Base-by-base conservation (phyloP, 2,329 filamentous ascomycete genomes). In the Fusarium marasasianum region DNA sequence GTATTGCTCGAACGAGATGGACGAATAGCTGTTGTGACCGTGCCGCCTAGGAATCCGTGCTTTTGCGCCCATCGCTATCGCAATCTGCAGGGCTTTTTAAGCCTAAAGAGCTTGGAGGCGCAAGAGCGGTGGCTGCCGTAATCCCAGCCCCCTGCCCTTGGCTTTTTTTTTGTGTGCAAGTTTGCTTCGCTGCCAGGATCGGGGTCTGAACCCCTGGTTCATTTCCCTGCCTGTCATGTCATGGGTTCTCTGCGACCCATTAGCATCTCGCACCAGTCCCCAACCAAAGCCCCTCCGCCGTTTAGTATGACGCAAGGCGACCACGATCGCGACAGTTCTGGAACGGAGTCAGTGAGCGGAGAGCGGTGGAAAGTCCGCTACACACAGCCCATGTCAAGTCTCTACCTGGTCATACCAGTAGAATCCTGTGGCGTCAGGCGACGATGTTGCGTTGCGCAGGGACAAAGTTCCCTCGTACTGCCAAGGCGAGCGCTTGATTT, bases 301-400 rank as follows among this genome's bases (percentile, higher is more conserved):
- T 65, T 76, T 62, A 69, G 69, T 73, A 78, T 78, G 77, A 78
- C 77, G 75, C 77, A 78, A 77, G 71, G 56, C 59, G 65, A 65
- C 70, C 58, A 63, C 68, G 58, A 65, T 68, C 55, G 63, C 68
- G 65, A 65, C 68, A 60, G 64, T 66, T 64, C 72, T 77, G 69
- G 69, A 74, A 77, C 69, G 70, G 70, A 66, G 59, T 73, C 65
- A 62, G 60, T 59, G 61, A 56, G 67, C 74, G 63, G 65, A 62
- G 72, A 73, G 65, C 73, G 66, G 66, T 71, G 71, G 59, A 33
- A 75, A 71, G 72, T 44, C 61, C 64, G 69, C 68, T 72, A 54
- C 37, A 41, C 69, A 37, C 65, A 66, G 51, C 64, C 55, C 69
- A 70, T 59, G 55, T 58, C 74, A 72, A 72, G 66, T 50, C 51